Evolutionary conservation across 1,284 basidiomycete genomes (phyloP), one percentile per base, ranked within the genome.

Genomic region (Pascua sp.): DNA sequence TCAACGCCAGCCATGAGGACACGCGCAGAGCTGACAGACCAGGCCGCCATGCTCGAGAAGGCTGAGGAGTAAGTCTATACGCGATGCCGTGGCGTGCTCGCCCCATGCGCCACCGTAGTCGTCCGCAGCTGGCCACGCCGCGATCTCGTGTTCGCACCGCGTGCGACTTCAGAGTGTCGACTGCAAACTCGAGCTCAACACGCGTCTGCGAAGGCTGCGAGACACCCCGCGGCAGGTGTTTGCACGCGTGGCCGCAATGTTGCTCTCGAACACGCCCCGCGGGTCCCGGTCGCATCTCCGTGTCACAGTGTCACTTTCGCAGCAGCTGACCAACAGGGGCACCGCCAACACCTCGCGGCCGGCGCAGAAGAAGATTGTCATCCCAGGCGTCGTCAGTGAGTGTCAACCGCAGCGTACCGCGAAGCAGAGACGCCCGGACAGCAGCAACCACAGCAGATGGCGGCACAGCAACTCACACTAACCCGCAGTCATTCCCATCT

Each of bases 331-430:
- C 13, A n/a, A 18, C 42, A 55, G 52, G 49, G 57, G 52, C 42
- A 13, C 24, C 42, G 41, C 52, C 12, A 46, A 49, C 32, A n/a
- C 50, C 44, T 41, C 44, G 8, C 51, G 62, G 4, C 57, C 57
- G 49, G 70, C 69, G 58, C 60, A 67, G n/a, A 78, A 78, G 65
- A 78, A 78, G 71, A 76, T 78, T 55, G 59, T 65, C 55, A 76
- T 78, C 49, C 76, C 76, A 2, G 76, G 67, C 32, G 62, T 72
- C 57, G 60, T 78, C 70, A 77, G 76, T 78, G 48, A 48, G 76
- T 69, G 15, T 36, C 16, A 24, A 40, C 45, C 44, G n/a, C n/a
- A 17, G 24, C 32, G 11, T 7, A 32, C 24, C 24, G 24, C 24
- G 24, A 32, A 32, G 24, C 3, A 32, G 7, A 32, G 24, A 32